Percentiles rank a stretch among this genome's conserved stretches.
phyloP scores from a whole-genome alignment of 1,284 basidiomycete genomes.

The Heterobasidion occidentale region DNA sequence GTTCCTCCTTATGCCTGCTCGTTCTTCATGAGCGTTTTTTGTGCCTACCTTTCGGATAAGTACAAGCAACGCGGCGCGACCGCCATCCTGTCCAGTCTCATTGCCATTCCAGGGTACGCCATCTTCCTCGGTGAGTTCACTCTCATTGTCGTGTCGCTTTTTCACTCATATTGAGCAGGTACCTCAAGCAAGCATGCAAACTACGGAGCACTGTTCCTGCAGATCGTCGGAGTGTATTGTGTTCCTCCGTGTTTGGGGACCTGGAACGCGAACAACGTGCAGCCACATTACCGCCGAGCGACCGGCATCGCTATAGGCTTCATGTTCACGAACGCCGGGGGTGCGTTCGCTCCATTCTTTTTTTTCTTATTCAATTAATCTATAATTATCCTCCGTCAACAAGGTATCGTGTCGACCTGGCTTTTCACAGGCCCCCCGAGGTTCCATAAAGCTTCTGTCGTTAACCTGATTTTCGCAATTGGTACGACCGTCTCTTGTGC shows the following conservation, averaged over 20 bases:
- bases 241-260: neutral
- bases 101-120: conserved; percentile 35
- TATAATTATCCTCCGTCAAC: neutral
- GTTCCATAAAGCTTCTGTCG: conserved; percentile 9
- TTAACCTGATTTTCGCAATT: conserved; percentile 9
- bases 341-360: neutral
- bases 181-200: neutral
- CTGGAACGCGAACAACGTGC: neutral
- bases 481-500: conserved; percentile 1
- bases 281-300: neutral
- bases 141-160: neutral
- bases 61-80: conserved; percentile 34
- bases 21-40: conserved; percentile 24
- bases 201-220: neutral
- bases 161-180: neutral
- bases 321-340: neutral
- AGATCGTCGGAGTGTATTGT: neutral
- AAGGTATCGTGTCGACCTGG: conserved; percentile 21
- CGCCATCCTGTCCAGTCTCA: conserved; percentile 26
- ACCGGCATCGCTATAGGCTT: neutral
- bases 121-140: conserved; percentile 35
- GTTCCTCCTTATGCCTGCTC: conserved; percentile 13
- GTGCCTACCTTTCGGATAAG: conserved; percentile 34
- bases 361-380: too few relatives aligned
- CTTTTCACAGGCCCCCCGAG: conserved; percentile 7